These are phyloP conservation scores for Talaromyces pinophilus DNA, from an alignment of 2,329 filamentous ascomycete species.

Conservation along the genomic window DNA sequence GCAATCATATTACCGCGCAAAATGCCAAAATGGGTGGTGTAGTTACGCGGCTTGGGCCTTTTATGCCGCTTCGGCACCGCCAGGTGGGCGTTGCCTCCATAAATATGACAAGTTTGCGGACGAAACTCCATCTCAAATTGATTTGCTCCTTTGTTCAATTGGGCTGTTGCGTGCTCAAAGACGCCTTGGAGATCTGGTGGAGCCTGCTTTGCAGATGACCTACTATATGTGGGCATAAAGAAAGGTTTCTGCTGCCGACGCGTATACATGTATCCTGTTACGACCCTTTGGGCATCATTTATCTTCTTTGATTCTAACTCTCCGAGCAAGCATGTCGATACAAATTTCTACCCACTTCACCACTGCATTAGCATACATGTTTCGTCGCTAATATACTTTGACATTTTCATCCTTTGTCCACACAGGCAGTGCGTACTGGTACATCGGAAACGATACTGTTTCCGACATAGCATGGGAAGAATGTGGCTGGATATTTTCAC, in stretches of 20 bases:
- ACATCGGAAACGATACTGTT: background rate
- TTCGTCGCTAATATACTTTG: constrained; percentile 3
- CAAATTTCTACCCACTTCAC: background rate
- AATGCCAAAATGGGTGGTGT: background rate
- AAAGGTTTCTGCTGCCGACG: constrained; percentile 4
- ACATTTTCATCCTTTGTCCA: background rate
- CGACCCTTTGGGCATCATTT: background rate
- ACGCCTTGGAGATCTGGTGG: constrained; percentile 13
- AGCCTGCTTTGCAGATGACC: constrained; percentile 2
- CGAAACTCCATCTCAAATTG: background rate
- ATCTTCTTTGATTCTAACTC: background rate
- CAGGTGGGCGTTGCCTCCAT: background rate
- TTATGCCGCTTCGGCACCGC: background rate
- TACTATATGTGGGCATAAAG: constrained; percentile 10
- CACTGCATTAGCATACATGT: background rate
- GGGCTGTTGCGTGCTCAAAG: background rate
- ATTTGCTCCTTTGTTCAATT: constrained; percentile 1
- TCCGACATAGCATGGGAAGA: background rate
- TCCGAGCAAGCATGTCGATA: constrained; percentile 13
- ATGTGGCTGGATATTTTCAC: constrained; percentile 29
- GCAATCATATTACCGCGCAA: constrained; percentile 9
- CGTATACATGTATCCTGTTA: constrained; percentile 13
- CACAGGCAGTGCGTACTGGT: background rate
- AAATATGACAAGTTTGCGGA: constrained; percentile 7
- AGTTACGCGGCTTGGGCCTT: constrained; percentile 2